Base-by-base conservation (phyloP, 2,329 filamentous ascomycete species). In the Helotiales sp. region DNA sequence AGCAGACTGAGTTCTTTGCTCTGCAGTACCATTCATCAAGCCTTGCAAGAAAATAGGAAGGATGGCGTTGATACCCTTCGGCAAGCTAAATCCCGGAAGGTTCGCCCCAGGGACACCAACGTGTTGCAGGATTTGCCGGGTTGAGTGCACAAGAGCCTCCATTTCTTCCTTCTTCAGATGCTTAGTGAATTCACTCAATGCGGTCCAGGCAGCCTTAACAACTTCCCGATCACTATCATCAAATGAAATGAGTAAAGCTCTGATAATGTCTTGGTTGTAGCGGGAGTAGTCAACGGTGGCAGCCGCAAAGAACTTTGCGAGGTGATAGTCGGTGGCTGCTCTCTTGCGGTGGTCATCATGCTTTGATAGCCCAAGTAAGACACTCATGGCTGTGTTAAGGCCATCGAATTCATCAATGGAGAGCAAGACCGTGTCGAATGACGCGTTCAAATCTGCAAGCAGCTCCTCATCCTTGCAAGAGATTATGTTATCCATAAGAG, bases 341-440 rank as follows among this genome's bases (percentile, higher is more conserved):
- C 96, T 87, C 74, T 88, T 90, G 58, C 82, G 84, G 73, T 99
- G 92, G 70, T 99, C 93, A 33, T 97, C 91, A 68, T 98, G 88
- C 76, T 98, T 98, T 67, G 92, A 83, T 57, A 98, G 81, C 56
- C 87, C 82, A 46, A 98, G 79, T 77, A 99, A 88, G 34, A 95
- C 91, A 68, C 90, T 96, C 91, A 99, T 98, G 60, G 91, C 88
- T 8, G 90, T 95, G 72, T 97, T 98, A 33, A 99, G 82, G 52
- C 96, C 95, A 75, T 99, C 95, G 66, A 86, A 96, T 73, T 98
- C 95, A 72, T 99, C 95, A 59, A 98, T 92, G 19, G 93, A 96
- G 51, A 93, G 79, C 58, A 99, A 81, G 5, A 99, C 91, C 0
- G 90, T 90, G 71, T 97, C 91, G 68, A 99, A 95, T 0, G 95